Evolutionary conservation across 768 basidiomycete genomes (phyloP).

Genomic region (Lanmaoa rubissima): DNA sequence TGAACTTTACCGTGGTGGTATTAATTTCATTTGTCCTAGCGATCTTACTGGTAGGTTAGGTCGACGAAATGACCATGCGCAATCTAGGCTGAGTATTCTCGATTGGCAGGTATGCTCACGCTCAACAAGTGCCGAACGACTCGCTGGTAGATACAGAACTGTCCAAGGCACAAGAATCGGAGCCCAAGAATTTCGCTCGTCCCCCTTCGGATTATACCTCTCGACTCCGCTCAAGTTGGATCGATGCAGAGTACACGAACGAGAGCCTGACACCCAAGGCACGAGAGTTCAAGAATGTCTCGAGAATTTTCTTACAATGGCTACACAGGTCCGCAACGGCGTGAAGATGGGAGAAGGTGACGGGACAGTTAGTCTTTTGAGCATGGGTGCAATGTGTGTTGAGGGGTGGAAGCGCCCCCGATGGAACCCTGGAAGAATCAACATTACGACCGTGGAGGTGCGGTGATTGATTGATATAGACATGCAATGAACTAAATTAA

Average conservation of each 20-base stretch:
- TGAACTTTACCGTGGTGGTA: background rate
- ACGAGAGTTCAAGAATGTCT: background rate
- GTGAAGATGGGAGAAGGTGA: constrained; percentile 95
- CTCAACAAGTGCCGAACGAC: constrained; percentile 67
- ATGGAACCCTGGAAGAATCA: constrained; percentile 93
- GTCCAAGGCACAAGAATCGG: constrained; percentile 45
- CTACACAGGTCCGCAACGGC: constrained; percentile 64
- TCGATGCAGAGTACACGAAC: constrained; percentile 80
- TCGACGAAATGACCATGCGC: background rate
- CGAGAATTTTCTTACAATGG: background rate
- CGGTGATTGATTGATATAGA: constrained; percentile 14
- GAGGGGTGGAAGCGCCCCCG: constrained; percentile 88
- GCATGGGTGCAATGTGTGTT: constrained; percentile 93
- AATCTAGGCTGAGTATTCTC: background rate
- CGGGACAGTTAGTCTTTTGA: constrained; percentile 84
- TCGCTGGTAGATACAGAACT: constrained; percentile 42
- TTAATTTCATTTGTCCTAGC: constrained; percentile 37
- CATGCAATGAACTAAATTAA: constrained; percentile 1
- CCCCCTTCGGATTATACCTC: constrained; percentile 52
- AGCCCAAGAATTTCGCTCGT: constrained; percentile 43
- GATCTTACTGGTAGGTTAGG: constrained; percentile 76
- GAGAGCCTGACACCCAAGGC: constrained; percentile 59
- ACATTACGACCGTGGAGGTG: constrained; percentile 85
- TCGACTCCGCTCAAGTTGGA: constrained; percentile 62
- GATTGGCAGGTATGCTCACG: constrained; percentile 63